A percentile compares a stretch with the other conserved stretches of the same genome.
Evolutionary conservation across 352 stramenopile species (phyloP).

Genomic region (Pythium guiyangense): DNA sequence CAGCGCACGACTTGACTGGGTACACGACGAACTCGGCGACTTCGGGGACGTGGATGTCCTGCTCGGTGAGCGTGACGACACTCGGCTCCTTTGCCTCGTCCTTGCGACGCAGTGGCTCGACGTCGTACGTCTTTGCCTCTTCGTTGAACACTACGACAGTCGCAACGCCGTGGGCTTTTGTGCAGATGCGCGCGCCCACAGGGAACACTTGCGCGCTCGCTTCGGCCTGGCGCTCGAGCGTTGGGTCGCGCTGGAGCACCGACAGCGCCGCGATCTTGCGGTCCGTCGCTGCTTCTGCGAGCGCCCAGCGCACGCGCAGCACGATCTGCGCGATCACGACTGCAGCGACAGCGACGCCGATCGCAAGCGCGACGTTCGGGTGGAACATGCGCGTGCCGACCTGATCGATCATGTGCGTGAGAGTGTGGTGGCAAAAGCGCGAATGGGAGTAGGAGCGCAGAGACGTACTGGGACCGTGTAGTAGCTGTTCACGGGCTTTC

Average conservation of each 20-base stretch:
- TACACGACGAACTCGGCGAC: slow-evolving; percentile 67
- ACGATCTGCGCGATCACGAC: slow-evolving; percentile 15
- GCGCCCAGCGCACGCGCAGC: not conserved
- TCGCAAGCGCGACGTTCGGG: not conserved
- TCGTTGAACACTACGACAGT: slow-evolving; percentile 24
- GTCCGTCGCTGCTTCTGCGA: not conserved
- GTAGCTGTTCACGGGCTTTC: no score
- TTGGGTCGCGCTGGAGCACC: slow-evolving; percentile 29
- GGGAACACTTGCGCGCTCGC: slow-evolving; percentile 18
- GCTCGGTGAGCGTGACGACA: slow-evolving; percentile 12
- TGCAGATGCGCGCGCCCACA: slow-evolving; percentile 18
- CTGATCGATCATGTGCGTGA: not conserved
- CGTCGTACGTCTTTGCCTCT: slow-evolving; percentile 22
- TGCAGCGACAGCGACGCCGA: slow-evolving; percentile 14
- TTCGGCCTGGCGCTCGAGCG: slow-evolving; percentile 20
- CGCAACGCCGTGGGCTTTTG: slow-evolving; percentile 7
- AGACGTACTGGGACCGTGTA: no score
- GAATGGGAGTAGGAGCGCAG: not conserved
- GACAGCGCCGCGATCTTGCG: slow-evolving; percentile 10
- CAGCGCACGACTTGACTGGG: slow-evolving; percentile 81
- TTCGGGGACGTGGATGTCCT: slow-evolving; percentile 22
- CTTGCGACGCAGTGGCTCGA: slow-evolving; percentile 13
- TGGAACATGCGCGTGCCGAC: slow-evolving; percentile 1
- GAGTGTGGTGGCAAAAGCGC: not conserved
- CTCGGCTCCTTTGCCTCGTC: slow-evolving; percentile 1